Percentiles rank a stretch among this genome's conserved stretches.
phyloP scores from a whole-genome alignment of 83 land plant genomes.

The Isoetes engelmannii region DNA sequence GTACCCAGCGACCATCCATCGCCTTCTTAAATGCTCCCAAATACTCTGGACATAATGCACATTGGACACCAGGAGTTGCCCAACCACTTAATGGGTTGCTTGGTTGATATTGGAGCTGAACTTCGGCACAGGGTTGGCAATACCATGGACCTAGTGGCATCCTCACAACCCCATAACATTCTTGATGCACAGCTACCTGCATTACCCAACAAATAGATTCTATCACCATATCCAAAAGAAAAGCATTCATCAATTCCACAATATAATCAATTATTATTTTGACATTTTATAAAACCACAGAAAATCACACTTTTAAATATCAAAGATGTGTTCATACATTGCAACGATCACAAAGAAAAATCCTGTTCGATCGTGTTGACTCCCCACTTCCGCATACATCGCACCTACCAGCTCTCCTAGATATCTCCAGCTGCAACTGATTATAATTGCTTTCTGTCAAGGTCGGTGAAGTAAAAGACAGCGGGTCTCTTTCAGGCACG shows the following conservation, averaged over 20 bases:
- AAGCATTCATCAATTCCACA: background rate
- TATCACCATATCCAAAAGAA: background rate
- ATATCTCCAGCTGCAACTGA: too few relatives aligned
- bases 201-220: background rate
- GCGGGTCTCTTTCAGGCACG: too few relatives aligned
- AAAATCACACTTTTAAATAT: constrained; percentile 4
- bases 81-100: constrained; percentile 13
- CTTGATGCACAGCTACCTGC: constrained; percentile 90
- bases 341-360: constrained; percentile 63
- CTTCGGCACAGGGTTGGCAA: constrained; percentile 83
- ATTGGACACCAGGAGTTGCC: constrained; percentile 41
- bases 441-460: too few relatives aligned
- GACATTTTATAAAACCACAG: background rate
- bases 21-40: constrained; percentile 78
- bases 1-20: constrained; percentile 76
- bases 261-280: background rate
- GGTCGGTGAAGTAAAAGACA: too few relatives aligned
- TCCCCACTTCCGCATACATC: constrained; percentile 67
- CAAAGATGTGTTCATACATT: constrained; percentile 33
- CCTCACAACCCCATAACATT: constrained; percentile 60
- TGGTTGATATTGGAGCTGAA: constrained; percentile 20
- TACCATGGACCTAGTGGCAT: constrained; percentile 58
- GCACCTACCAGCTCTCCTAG: constrained; percentile 25
- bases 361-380: constrained; percentile 44
- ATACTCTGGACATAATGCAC: constrained; percentile 66